Evolutionary conservation across 1,284 basidiomycete species (phyloP), one percentile per base, ranked within the genome.

Genomic region (Irpex sp.): DNA sequence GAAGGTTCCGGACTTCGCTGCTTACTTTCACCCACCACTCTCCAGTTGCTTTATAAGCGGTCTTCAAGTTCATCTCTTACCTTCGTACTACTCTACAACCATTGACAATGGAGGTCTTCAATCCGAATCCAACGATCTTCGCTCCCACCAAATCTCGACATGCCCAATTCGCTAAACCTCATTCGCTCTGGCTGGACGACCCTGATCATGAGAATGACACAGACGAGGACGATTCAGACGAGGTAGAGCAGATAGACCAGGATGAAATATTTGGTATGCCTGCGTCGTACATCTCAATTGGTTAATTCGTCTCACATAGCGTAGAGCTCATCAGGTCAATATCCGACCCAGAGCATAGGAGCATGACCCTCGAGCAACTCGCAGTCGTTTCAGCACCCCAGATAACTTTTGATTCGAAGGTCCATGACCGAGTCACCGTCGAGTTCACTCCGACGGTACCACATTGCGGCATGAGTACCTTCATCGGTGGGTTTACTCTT

Each of bases 361-460:
- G 88, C 70, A 82, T 91, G 67, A 93, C 92, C n/a, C 85, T 99
- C 38, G 97, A 99, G 74, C 94, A 98, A 72, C 89, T 99, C 11
- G 91, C 94, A 17, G 97, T 99, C 34, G 96, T 99, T 47, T 96
- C 94, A 54, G 86, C 89, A 3, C 86, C 92, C 11, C 96, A 99
- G 72, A 91, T 98, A 65, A 82, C 82, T 4, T 73, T 75, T 40
- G 84, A 98, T 48, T 79, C 81, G 4, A 75, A 85, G 62, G 57
- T 65, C 8, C 65, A 70, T 26, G 93, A 94, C 70, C 85, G 87
- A 52, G 83, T 99, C 38, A 81, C 87, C 36, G 89, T 98, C 64
- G 93, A 95, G 72, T 95, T 97, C 70, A 98, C 97, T 5, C 97
- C 97, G 1, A 99, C 97, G 0, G 96, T 98, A 34, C 97, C 97